Evolutionary conservation across 1,139 yeast species (phyloP).

Genomic region (Saccharomyces pastorianus): DNA sequence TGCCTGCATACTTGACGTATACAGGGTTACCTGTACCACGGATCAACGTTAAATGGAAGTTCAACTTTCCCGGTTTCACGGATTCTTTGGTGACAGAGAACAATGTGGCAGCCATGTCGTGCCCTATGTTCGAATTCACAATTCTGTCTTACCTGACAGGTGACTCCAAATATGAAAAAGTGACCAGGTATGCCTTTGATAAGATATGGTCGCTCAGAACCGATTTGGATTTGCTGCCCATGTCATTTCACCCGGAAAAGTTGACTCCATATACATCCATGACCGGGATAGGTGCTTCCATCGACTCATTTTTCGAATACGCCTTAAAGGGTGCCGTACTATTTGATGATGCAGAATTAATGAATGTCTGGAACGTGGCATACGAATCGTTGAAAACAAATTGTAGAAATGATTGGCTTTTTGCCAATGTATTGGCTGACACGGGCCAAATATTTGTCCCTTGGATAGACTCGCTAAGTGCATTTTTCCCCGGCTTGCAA

Average conservation of each 20-base stretch:
- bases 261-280: constrained; percentile 52
- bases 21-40: constrained; percentile 67
- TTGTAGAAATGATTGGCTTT: constrained; percentile 48
- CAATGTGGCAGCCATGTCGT: constrained; percentile 81
- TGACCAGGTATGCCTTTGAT: constrained; percentile 56
- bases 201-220: constrained; percentile 65
- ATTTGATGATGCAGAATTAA: constrained; percentile 57
- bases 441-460: constrained; percentile 45
- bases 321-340: constrained; percentile 69
- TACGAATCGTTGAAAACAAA: constrained; percentile 50
- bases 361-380: constrained; percentile 51
- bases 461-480: constrained; percentile 84
- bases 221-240: constrained; percentile 58
- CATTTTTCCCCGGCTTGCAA: constrained; percentile 81
- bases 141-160: constrained; percentile 65
- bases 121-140: constrained; percentile 73
- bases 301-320: constrained; percentile 90
- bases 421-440: constrained; percentile 48
- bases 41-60: constrained; percentile 43
- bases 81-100: constrained; percentile 43
- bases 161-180: constrained; percentile 59
- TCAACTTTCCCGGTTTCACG: not conserved
- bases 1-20: constrained; percentile 55
- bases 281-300: constrained; percentile 84
- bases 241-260: constrained; percentile 59